Evolutionary conservation across 148 eudicot genomes (phyloP).

Genomic region (Gaultheria prostrata): DNA sequence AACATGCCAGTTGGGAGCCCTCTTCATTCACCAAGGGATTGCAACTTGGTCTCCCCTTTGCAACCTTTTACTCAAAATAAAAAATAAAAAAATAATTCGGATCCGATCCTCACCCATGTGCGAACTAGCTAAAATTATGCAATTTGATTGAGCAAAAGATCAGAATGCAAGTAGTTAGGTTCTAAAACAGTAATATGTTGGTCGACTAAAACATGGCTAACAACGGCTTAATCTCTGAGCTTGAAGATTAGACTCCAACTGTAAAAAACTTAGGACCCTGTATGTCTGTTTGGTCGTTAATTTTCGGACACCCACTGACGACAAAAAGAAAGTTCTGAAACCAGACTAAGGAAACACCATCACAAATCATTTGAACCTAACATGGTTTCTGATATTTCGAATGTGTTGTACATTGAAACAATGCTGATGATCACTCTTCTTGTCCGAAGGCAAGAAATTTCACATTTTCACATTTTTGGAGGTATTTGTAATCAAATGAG

Average conservation of each 20-base stretch:
- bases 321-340: background rate
- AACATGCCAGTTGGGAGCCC: too few relatives aligned
- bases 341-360: background rate
- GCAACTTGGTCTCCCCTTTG: too few relatives aligned
- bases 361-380: background rate
- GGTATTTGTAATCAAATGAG: background rate
- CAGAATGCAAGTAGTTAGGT: background rate
- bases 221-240: too few relatives aligned
- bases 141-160: too few relatives aligned
- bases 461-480: background rate
- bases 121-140: too few relatives aligned
- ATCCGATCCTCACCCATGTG: too few relatives aligned
- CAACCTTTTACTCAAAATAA: too few relatives aligned
- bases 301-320: too few relatives aligned
- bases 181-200: too few relatives aligned
- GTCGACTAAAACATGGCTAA: background rate
- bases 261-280: background rate
- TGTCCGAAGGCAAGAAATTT: background rate
- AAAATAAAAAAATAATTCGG: too few relatives aligned
- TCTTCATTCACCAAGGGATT: too few relatives aligned
- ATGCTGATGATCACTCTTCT: background rate
- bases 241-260: background rate
- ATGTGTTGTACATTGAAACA: background rate
- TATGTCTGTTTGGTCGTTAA: too few relatives aligned
- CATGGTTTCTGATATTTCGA: background rate